Percentiles rank a stretch among this genome's conserved stretches.
Evolutionary conservation across 148 eudicot species (phyloP).

Genomic region (Heliamphora exappendiculata): DNA sequence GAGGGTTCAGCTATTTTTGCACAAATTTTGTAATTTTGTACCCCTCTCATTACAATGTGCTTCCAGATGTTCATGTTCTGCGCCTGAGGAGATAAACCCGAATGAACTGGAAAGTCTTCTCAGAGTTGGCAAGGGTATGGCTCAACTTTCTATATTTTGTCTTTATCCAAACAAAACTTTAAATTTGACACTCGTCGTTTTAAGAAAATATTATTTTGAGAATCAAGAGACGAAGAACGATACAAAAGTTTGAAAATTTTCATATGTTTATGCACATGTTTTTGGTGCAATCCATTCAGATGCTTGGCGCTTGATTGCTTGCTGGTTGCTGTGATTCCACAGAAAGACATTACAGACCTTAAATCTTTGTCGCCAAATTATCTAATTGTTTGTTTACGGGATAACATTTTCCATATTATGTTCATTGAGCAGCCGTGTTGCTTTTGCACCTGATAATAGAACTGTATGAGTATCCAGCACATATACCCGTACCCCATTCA

Average conservation of each 20-base stretch:
- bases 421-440: no score
- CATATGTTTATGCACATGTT: not conserved
- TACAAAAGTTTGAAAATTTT: not conserved
- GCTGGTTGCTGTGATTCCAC: not conserved
- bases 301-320: not conserved
- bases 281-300: not conserved
- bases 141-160: conserved; percentile 5
- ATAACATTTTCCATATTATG: not conserved
- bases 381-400: not conserved
- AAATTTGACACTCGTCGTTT: not conserved
- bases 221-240: conserved; percentile 4
- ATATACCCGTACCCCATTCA: not conserved
- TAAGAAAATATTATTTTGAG: not conserved
- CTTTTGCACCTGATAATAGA: not conserved
- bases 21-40: not conserved
- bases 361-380: not conserved
- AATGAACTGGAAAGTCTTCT: conserved; percentile 47
- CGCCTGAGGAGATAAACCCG: conserved; percentile 51
- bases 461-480: not conserved
- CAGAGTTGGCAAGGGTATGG: conserved; percentile 51
- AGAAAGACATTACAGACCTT: no score
- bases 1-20: not conserved
- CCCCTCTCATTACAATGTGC: not conserved
- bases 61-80: conserved; percentile 68
- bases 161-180: not conserved